Base-by-base conservation (phyloP, 2,329 filamentous ascomycete genomes). In the Aspergillus chevalieri region DNA sequence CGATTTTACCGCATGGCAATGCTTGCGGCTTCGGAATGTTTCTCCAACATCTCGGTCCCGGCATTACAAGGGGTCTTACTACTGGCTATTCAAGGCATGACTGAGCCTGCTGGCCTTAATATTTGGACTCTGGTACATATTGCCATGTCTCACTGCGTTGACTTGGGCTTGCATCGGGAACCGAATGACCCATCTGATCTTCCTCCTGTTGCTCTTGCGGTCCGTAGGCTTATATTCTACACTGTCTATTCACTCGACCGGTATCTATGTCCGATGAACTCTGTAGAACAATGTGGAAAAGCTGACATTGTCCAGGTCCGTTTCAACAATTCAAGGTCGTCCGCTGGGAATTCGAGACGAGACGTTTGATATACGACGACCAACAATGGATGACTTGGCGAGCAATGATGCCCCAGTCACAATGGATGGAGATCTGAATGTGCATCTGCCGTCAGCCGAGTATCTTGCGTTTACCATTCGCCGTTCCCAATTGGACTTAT, bases 91-190 rank as follows among this genome's bases (percentile, higher is more conserved):
- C 65, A 69, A 44, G 63, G 65, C 41, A 58, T 70, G 45, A 54
- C 67, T 4, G 64, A 60, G 1, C 69, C 67, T 0, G 63, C 62
- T 1, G 65, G 65, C 26, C 50, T 66, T 6, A 66, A 70, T 43
- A 57, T 71, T 1, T 72, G 68, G 67, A 70, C 68, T 0, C 49
- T 71, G 4, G 54, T 57, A 0, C 65, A 71, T 46, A 52, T 70
- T 43, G 68, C 65, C 4, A 64, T 70, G 52, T 67, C 69, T 1
- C 63, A 71, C 48, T 67, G 65, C 21, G 59, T 72, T 6, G 69
- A 72, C 36, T 47, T 71, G 6, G 68, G 69, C 4, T 55, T 72
- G 4, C 69, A 72, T 46, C 58, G 66, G 66, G 66, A 70, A 47
- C 58, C 62, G n/a, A 17, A 47, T 15, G 44, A 43, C 19, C 41